Percentiles rank a stretch among this genome's conserved stretches.
phyloP scores from a whole-genome alignment of 768 basidiomycete species.

The Lentinula boryana region DNA sequence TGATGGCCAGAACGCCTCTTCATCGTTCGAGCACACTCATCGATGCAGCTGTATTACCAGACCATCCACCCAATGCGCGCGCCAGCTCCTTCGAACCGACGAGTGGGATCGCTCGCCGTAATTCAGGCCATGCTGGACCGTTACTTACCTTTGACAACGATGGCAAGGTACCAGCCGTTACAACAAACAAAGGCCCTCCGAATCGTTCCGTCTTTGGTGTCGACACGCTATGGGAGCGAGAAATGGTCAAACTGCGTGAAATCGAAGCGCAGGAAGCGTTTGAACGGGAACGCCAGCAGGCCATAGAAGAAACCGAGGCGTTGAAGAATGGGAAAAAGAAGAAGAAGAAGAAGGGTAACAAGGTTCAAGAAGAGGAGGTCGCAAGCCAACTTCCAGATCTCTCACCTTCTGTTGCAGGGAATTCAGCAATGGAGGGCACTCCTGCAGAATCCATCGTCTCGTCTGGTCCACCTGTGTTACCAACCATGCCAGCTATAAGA shows the following conservation, averaged over 20 bases:
- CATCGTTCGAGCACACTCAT: slow-evolving; percentile 59
- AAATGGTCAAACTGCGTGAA: slow-evolving; percentile 72
- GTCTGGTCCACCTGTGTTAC: slow-evolving; percentile 37
- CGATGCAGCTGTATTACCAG: slow-evolving; percentile 56
- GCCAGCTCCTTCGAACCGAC: slow-evolving; percentile 37
- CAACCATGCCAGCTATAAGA: slow-evolving; percentile 32
- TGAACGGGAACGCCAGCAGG: slow-evolving; percentile 29
- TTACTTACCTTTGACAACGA: slow-evolving; percentile 61
- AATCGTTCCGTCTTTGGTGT: slow-evolving; percentile 88
- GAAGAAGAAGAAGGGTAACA: slow-evolving; percentile 37
- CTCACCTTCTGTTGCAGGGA: slow-evolving; percentile 1
- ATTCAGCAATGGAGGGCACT: slow-evolving; percentile 8
- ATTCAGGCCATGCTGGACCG: slow-evolving; percentile 53
- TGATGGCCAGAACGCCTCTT: slow-evolving; percentile 73
- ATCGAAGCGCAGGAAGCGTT: slow-evolving; percentile 70
- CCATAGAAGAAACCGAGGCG: slow-evolving; percentile 39
- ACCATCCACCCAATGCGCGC: slow-evolving; percentile 40
- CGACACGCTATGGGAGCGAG: slow-evolving; percentile 89
- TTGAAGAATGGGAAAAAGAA: slow-evolving; percentile 40
- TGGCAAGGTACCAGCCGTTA: slow-evolving; percentile 22
- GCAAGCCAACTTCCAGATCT: background rate
- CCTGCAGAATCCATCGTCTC: slow-evolving; percentile 20
- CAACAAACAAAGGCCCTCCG: slow-evolving; percentile 25
- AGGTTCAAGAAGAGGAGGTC: background rate
- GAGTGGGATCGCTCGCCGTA: slow-evolving; percentile 36